Base-by-base conservation (phyloP, 192 early-diverging fungal genomes). In the Backusella macrospora region DNA sequence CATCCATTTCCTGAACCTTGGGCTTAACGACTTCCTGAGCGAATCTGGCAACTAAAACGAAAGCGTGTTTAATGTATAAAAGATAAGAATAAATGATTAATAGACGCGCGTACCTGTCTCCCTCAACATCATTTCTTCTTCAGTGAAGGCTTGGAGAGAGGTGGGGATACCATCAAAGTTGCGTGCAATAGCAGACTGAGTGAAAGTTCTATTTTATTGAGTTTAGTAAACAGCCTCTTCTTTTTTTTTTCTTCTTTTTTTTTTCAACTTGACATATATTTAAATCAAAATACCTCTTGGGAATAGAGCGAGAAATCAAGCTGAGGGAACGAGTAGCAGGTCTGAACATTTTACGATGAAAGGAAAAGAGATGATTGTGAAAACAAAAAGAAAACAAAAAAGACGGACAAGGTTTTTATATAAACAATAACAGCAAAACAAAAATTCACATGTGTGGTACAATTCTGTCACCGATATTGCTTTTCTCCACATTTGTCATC, bases 1-100 rank as follows among this genome's bases (percentile, higher is more conserved):
- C 96, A 81, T 99, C 98, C 96, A 98, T 98, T 70, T 93, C 81
- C 9, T 77, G 65, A 9, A 96, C 95, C 76, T 92, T 92, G 73
- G 96, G 96, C 77, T 88, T 85, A 73, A 99, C 87, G 23, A 87
- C 82, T 23, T 96, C 92, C 67, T 88, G 86, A 40, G 98, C 93
- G 70, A 97, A 99, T 40, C 92, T 90, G 42, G 90, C 73, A 13
- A 94, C 95, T 93, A 72, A 7, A 48, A 45, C 10, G 6, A 26
- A 72, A 15, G 16, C n/a, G 15, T 16, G 9, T 26, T 34, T 72
- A 3, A 34, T 15, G 13, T 52, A 40, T 16, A 49, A 67, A 52
- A 9, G 26, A 8, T n/a, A 42, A 21, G 38, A 21, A 12, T 23
- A 29, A 37, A 18, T 1, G 40, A 21, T 9, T 9, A 16, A 12